Evolutionary conservation across 495 filamentous ascomycete species (phyloP).

Genomic region (Endocarpon pusillum): DNA sequence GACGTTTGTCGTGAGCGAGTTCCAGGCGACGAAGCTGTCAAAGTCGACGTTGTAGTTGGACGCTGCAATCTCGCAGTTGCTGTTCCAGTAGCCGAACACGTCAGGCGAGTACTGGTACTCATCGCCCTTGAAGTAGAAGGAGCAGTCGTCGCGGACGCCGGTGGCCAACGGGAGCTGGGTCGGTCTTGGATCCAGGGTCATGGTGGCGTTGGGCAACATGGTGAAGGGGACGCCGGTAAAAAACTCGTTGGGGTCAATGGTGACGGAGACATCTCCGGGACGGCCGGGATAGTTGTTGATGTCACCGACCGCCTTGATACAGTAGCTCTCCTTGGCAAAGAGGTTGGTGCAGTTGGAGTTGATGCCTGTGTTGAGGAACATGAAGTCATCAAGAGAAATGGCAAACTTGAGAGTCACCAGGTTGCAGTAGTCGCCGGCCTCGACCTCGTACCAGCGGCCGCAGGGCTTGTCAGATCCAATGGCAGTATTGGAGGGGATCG

Average conservation of each 20-base stretch:
- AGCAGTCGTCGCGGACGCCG: constrained; percentile 2
- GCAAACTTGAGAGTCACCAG: constrained; percentile 2
- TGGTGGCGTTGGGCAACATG: constrained; percentile 1
- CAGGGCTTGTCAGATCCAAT: constrained; percentile 4
- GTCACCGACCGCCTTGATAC: constrained; percentile 9
- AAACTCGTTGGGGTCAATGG: too few species aligned
- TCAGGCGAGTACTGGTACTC: not conserved
- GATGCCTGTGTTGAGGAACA: constrained; percentile 11
- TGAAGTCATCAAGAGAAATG: constrained; percentile 8
- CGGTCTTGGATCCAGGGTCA: constrained; percentile 1
- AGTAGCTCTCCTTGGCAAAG: constrained; percentile 7
- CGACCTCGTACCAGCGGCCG: constrained; percentile 9
- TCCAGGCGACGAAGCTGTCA: constrained; percentile 4
- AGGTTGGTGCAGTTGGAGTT: constrained; percentile 8
- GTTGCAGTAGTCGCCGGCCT: constrained; percentile 7
- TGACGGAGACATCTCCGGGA: too few species aligned
- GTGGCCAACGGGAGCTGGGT: constrained; percentile 5
- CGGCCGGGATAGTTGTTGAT: constrained; percentile 9
- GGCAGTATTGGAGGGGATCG: constrained; percentile 7
- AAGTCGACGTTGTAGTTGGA: constrained; percentile 1
- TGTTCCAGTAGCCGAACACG: not conserved
- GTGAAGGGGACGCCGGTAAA: constrained; percentile 2
- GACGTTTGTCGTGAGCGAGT: too few species aligned
- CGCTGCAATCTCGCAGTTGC: constrained; percentile 3
- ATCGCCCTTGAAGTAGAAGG: constrained; percentile 3